Evolutionary conservation across 2,329 filamentous ascomycete genomes (phyloP), one percentile per base, ranked within the genome.

Genomic region (Fusarium scirpi): DNA sequence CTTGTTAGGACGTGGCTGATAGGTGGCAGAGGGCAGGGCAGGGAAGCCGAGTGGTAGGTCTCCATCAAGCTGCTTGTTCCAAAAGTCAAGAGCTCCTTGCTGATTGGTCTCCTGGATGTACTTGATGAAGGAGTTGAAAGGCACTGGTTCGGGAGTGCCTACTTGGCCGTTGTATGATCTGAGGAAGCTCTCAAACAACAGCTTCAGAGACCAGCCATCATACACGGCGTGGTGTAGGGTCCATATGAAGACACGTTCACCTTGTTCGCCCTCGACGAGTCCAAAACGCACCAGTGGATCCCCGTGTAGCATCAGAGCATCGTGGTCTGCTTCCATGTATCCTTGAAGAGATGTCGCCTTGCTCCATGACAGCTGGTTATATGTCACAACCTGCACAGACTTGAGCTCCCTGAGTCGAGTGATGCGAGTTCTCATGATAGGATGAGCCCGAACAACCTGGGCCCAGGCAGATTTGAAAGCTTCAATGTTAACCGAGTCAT

Each of bases 51-150:
- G 51, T 54, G 51, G 51, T 44, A 54, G 51, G 25, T 54, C 38
- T 44, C 51, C 51, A 54, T 54, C 38, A 44, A 54, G 51, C 51
- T 54, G 51, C 38, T 54, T 13, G 40, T 54, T 54, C 51, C 51
- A 54, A 32, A 54, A 54, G 18, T 54, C 51, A 54, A 54, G 27
- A 54, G 51, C 51, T 54, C 38, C 51, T 54, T 54, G 38, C 25
- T 54, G 51, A 44, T 43, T 16, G 38, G 51, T 44, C 38, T 54
- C 25, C 40, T 54, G 51, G 40, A 54, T 54, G n/a, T 54, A 43
- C 51, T 54, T 54, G 51, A 54, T 54, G 38, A 54, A 54, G 38
- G 27, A 54, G 38, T 54, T 54, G 51, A 54, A 54, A n/a, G 51
- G 51, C 25, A 43, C 38, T 54, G 51, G 38, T 43, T 54, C 38